phyloP scores from a whole-genome alignment of 257 asterid genomes.

The Przewalskia tangutica region DNA sequence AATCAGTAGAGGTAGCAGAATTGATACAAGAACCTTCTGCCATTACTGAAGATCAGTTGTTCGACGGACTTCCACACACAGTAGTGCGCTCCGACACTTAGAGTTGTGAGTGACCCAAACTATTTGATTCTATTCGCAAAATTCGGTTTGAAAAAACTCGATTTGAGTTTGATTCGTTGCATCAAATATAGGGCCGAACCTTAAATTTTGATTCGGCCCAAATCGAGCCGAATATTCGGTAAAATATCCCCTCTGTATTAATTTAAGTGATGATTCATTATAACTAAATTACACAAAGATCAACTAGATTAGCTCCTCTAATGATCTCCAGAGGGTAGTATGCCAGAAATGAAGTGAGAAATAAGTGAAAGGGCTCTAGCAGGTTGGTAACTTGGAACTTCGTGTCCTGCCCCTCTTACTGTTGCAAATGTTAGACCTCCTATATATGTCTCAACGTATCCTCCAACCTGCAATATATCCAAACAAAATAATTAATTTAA shows the following conservation, averaged over 20 bases:
- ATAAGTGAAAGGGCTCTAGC: neutral
- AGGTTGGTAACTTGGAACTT: constrained; percentile 8
- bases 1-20: neutral
- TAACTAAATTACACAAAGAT: neutral
- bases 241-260: too few relatives aligned
- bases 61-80: too few relatives aligned
- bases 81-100: too few relatives aligned
- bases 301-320: neutral
- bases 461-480: constrained; percentile 5
- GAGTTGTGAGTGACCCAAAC: too few relatives aligned
- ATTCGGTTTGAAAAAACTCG: too few relatives aligned
- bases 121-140: too few relatives aligned
- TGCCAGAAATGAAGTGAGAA: neutral
- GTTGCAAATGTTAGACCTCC: neutral
- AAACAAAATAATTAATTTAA: neutral
- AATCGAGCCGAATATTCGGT: too few relatives aligned
- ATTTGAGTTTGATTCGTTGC: too few relatives aligned
- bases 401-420: constrained; percentile 5
- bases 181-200: too few relatives aligned
- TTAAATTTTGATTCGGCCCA: too few relatives aligned
- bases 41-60: neutral
- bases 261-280: too few relatives aligned
- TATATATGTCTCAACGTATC: neutral
- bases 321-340: neutral
- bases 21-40: neutral